Evolutionary conservation across 495 filamentous ascomycete genomes (phyloP).

Genomic region (Annulohypoxylon stygium): DNA sequence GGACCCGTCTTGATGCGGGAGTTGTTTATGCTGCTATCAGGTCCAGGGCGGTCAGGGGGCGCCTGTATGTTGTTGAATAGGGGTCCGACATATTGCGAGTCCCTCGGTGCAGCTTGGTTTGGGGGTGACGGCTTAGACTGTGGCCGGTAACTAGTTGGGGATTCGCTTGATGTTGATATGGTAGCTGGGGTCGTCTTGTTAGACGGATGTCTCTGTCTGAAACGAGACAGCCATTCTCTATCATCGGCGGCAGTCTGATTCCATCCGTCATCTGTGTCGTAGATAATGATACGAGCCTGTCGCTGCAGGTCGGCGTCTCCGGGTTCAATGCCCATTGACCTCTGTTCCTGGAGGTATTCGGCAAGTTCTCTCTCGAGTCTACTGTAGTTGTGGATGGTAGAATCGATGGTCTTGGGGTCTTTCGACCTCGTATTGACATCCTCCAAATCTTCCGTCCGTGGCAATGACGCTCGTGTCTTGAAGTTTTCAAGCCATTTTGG

Average conservation of each 20-base stretch:
- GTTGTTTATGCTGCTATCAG: constrained; percentile 11
- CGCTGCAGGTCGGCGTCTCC: constrained; percentile 73
- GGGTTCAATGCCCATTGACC: constrained; percentile 64
- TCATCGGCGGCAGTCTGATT: constrained; percentile 81
- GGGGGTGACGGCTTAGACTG: constrained; percentile 18
- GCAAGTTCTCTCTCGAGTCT: constrained; percentile 72
- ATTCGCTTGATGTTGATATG: constrained; percentile 24
- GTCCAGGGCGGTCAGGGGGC: neutral
- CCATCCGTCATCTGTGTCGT: constrained; percentile 75
- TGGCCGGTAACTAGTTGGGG: constrained; percentile 18
- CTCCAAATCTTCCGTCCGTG: constrained; percentile 62
- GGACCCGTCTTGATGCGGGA: constrained; percentile 49
- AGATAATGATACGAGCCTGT: constrained; percentile 73
- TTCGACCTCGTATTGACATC: constrained; percentile 61
- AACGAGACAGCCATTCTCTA: constrained; percentile 66
- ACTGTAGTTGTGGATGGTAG: constrained; percentile 64
- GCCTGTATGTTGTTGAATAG: constrained; percentile 25
- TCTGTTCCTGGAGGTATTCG: constrained; percentile 65
- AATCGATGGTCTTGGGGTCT: constrained; percentile 65
- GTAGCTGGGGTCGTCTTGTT: constrained; percentile 7
- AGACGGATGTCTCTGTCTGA: constrained; percentile 56
- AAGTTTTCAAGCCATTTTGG: constrained; percentile 63
- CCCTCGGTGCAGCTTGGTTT: constrained; percentile 12
- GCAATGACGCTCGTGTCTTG: constrained; percentile 62
- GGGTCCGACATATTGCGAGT: constrained; percentile 31